Percentiles rank a stretch among this genome's conserved stretches.
Conservation (phyloP, 345 rosid species). For the Sisymbrium altissimum region DNA sequence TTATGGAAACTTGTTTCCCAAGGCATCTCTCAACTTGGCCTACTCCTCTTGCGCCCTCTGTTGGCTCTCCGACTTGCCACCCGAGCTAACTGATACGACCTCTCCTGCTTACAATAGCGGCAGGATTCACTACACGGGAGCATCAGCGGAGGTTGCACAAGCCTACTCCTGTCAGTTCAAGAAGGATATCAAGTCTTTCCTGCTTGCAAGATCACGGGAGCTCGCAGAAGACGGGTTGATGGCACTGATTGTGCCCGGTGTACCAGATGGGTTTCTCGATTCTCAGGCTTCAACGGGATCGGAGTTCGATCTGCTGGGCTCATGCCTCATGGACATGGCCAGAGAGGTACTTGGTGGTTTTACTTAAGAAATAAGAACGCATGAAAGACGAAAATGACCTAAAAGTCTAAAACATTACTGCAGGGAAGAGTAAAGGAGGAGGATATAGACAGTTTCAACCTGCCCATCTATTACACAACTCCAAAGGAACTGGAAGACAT, state of each 20-base stretch:
- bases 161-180: slow-evolving; percentile 38
- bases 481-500: slow-evolving; percentile 29
- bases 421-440: slow-evolving; percentile 25
- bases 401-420: neutral
- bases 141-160: slow-evolving; percentile 28
- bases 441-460: slow-evolving; percentile 28
- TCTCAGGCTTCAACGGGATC: slow-evolving; percentile 6
- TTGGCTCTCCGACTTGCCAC: slow-evolving; percentile 39
- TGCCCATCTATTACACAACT: slow-evolving; percentile 30
- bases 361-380: neutral
- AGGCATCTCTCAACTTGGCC: slow-evolving; percentile 31
- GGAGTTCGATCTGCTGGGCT: slow-evolving; percentile 28
- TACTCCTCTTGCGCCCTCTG: slow-evolving; percentile 37
- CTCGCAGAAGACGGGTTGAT: slow-evolving; percentile 34
- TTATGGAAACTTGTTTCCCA: slow-evolving; percentile 36
- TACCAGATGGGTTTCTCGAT: slow-evolving; percentile 29
- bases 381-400: neutral
- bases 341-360: slow-evolving; percentile 32
- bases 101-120: slow-evolving; percentile 44
- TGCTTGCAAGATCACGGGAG: slow-evolving; percentile 43
- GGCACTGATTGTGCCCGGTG: slow-evolving; percentile 34
- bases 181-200: slow-evolving; percentile 38
- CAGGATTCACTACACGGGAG: slow-evolving; percentile 37
- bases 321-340: slow-evolving; percentile 42
- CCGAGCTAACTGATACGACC: slow-evolving; percentile 22